phyloP scores from a whole-genome alignment of 2,329 filamentous ascomycete species.

The Coniochaeta prunicola region DNA sequence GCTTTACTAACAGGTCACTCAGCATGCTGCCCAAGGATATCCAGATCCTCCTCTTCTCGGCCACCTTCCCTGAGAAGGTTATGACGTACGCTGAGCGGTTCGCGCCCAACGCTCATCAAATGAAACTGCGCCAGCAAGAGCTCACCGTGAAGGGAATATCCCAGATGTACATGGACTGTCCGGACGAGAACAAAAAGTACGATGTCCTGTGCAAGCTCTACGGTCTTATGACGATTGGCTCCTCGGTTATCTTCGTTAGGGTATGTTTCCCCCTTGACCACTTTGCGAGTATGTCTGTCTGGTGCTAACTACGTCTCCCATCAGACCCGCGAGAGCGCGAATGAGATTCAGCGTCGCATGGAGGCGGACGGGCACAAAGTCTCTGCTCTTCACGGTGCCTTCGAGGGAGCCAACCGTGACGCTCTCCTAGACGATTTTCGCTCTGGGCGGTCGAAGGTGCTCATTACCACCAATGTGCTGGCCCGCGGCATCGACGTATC shows the following conservation, averaged over 20 bases:
- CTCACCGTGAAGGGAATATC: constrained; percentile 96
- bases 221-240: constrained; percentile 90
- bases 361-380: constrained; percentile 84
- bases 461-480: constrained; percentile 96
- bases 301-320: not conserved
- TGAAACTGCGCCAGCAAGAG: constrained; percentile 83
- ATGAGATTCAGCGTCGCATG: constrained; percentile 81
- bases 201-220: constrained; percentile 86
- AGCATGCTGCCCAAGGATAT: constrained; percentile 66
- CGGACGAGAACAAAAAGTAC: constrained; percentile 76
- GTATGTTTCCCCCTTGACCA: constrained; percentile 35
- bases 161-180: constrained; percentile 95
- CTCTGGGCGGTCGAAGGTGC: constrained; percentile 79
- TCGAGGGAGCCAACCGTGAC: constrained; percentile 80
- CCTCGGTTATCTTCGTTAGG: constrained; percentile 96
- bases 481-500: constrained; percentile 90
- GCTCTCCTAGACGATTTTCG: constrained; percentile 81
- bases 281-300: not conserved
- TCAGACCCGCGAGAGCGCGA: constrained; percentile 78
- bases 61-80: constrained; percentile 83
- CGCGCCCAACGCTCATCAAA: constrained; percentile 76
- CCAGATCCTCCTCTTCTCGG: constrained; percentile 94
- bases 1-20: constrained; percentile 3
- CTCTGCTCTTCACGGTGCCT: constrained; percentile 79
- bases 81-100: constrained; percentile 77